phyloP scores from a whole-genome alignment of 305 asterid genomes.

The Nicotiana rustica region DNA sequence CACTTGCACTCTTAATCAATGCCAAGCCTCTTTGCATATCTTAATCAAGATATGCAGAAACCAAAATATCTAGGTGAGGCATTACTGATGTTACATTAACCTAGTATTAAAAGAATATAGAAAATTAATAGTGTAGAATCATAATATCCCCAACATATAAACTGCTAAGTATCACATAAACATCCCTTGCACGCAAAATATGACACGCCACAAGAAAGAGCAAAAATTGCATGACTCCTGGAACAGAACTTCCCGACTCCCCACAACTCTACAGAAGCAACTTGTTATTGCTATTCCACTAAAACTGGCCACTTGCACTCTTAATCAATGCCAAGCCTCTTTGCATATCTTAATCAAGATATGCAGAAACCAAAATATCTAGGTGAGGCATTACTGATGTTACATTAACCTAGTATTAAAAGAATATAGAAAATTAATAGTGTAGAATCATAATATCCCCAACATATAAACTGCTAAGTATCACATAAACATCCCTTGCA shows the following conservation, averaged over 20 bases:
- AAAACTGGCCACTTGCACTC: not conserved
- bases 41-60: too few species aligned
- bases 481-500: constrained; percentile 25
- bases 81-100: constrained; percentile 15
- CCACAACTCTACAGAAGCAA: constrained; percentile 24
- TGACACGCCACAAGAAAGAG: not conserved
- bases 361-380: too few species aligned
- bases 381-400: not conserved
- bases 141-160: not conserved
- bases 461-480: not conserved
- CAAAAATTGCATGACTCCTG: not conserved
- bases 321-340: not conserved
- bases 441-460: not conserved
- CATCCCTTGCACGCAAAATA: not conserved
- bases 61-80: not conserved
- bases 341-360: constrained; percentile 17
- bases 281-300: constrained; percentile 24
- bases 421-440: not conserved
- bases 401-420: constrained; percentile 6
- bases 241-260: not conserved
- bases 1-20: constrained; percentile 9
- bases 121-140: not conserved
- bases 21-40: not conserved
- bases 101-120: not conserved
- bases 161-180: not conserved